These are phyloP conservation scores for Cylindrotheca closterium DNA, from an alignment of 108 stramenopile genomes.

Conservation along the genomic window DNA sequence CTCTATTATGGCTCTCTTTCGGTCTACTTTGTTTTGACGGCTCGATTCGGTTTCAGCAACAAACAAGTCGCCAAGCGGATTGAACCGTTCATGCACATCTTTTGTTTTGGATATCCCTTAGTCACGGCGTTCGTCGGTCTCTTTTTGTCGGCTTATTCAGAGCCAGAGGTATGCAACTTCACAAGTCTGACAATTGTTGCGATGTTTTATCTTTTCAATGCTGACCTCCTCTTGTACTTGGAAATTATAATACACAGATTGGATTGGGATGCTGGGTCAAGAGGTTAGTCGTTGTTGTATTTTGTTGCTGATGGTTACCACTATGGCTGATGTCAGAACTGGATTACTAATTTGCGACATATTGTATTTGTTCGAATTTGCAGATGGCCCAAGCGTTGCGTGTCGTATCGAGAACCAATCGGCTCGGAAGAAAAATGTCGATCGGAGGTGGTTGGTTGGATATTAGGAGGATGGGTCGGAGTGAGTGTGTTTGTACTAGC, in stretches of 20 bases:
- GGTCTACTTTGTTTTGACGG: conserved; percentile 29
- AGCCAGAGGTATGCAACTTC: conserved; percentile 14
- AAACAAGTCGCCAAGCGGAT: not conserved
- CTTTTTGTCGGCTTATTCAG: conserved; percentile 4
- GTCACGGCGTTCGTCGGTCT: conserved; percentile 13
- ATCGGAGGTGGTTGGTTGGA: not conserved
- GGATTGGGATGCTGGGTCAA: conserved; percentile 3
- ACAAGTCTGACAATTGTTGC: too few species aligned
- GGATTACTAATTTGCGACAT: not conserved
- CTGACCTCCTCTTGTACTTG: too few species aligned
- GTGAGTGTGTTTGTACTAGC: not conserved
- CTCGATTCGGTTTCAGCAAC: conserved; percentile 11
- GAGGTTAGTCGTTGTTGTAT: not conserved
- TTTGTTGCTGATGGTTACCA: not conserved
- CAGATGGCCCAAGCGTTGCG: not conserved
- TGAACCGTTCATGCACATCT: conserved; percentile 14
- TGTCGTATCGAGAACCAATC: not conserved
- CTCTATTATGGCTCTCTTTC: conserved; percentile 29
- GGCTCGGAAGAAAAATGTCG: not conserved
- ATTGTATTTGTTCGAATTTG: not conserved
- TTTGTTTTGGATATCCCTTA: conserved; percentile 1
- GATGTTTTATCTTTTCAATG: too few species aligned
- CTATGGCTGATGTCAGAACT: not conserved
- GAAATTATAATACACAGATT: too few species aligned
- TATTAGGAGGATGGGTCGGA: not conserved